Percentiles rank a stretch among this genome's conserved stretches.
phyloP scores from a whole-genome alignment of 2,329 filamentous ascomycete genomes.

The Penicillium sp. region DNA sequence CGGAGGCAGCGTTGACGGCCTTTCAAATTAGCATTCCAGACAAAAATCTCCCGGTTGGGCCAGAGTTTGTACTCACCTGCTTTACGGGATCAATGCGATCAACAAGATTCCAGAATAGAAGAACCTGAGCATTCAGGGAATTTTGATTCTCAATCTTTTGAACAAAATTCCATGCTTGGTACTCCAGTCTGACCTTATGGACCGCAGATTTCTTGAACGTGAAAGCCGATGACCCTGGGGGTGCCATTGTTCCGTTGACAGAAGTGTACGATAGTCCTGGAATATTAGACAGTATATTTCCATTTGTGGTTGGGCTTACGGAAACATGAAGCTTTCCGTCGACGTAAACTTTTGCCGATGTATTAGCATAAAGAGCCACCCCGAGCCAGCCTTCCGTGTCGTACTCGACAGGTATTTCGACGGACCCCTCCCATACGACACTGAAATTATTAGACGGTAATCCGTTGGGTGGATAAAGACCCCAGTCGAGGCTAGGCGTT shows the following conservation, averaged over 20 bases:
- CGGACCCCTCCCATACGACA: constrained; percentile 48
- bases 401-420: constrained; percentile 43
- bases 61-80: constrained; percentile 7
- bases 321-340: constrained; percentile 30
- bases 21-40: constrained; percentile 17
- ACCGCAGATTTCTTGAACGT: constrained; percentile 39
- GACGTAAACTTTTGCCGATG: constrained; percentile 42
- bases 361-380: constrained; percentile 47
- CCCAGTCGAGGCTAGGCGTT: constrained; percentile 49
- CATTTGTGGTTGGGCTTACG: constrained; percentile 28
- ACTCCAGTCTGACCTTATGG: constrained; percentile 48
- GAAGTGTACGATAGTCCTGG: constrained; percentile 42
- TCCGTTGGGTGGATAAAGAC: constrained; percentile 48
- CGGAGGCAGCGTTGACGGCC: constrained; percentile 40
- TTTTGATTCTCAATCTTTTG: constrained; percentile 41
- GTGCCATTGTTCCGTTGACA: constrained; percentile 42
- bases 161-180: constrained; percentile 48
- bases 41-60: not conserved
- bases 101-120: constrained; percentile 54
- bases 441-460: constrained; percentile 53
- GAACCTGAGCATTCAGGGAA: constrained; percentile 48
- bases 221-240: constrained; percentile 43
- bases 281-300: constrained; percentile 49
- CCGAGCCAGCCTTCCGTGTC: constrained; percentile 50
- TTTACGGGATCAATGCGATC: constrained; percentile 35